These are phyloP conservation scores for Blastobotrys peoriensis DNA, from an alignment of 805 yeast genomes.

Conservation along the genomic window DNA sequence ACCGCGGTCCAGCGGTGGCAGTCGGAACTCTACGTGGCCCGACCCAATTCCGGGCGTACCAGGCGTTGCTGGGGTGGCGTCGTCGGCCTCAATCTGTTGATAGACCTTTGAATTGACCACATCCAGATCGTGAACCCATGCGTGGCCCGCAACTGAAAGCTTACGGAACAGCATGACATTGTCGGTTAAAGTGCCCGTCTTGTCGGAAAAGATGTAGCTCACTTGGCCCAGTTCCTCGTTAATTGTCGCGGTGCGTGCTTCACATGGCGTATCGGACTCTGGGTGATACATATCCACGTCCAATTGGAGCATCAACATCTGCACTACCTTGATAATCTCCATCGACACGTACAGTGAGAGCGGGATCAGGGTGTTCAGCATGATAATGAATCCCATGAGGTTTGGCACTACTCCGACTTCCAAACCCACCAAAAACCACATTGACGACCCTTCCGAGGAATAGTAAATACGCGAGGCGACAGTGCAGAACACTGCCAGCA, in stretches of 20 bases:
- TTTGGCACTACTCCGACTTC: constrained; percentile 86
- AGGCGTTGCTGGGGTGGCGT: not conserved
- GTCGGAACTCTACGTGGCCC: not conserved
- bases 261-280: constrained; percentile 83
- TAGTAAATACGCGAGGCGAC: constrained; percentile 64
- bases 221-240: constrained; percentile 97
- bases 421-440: constrained; percentile 69
- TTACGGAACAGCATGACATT: constrained; percentile 90
- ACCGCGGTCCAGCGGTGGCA: not conserved
- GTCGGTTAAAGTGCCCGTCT: constrained; percentile 96
- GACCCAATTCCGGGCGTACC: not conserved
- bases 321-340: constrained; percentile 91
- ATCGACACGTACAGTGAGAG: constrained; percentile 90
- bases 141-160: constrained; percentile 77
- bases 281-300: constrained; percentile 93
- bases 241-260: constrained; percentile 90
- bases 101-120: constrained; percentile 23
- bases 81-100: constrained; percentile 1
- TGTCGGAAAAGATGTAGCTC: constrained; percentile 88
- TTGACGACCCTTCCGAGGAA: constrained; percentile 34
- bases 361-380: constrained; percentile 96
- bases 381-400: constrained; percentile 91
- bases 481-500: constrained; percentile 71
- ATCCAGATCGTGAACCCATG: constrained; percentile 81
- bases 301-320: constrained; percentile 71